phyloP scores from a whole-genome alignment of 352 stramenopile species.

The Globisporangium nunn region DNA sequence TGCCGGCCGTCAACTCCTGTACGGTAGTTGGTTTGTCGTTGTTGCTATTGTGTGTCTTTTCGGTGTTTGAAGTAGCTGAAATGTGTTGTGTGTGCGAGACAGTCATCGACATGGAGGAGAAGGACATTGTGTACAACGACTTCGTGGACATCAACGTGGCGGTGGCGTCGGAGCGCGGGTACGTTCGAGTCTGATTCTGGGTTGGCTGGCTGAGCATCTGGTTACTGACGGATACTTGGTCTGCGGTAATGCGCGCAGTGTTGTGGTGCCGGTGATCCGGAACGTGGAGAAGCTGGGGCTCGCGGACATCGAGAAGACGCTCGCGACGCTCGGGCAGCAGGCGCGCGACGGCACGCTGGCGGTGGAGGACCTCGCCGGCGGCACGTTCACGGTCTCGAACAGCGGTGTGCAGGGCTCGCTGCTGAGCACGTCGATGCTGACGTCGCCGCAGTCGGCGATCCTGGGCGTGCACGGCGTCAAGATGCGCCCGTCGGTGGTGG shows the following conservation, averaged over 20 bases:
- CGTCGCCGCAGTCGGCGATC: constrained; percentile 96
- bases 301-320: constrained; percentile 94
- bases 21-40: constrained; percentile 13
- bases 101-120: constrained; percentile 96
- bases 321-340: constrained; percentile 85
- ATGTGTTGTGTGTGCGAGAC: constrained; percentile 6
- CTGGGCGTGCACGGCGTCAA: constrained; percentile 98
- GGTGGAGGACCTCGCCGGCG: constrained; percentile 93
- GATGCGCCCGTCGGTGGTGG: constrained; percentile 90
- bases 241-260: constrained; percentile 23
- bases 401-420: constrained; percentile 95
- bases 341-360: constrained; percentile 58
- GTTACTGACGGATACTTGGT: no score
- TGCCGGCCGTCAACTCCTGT: constrained; percentile 97
- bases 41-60: not conserved
- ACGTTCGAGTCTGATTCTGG: constrained; percentile 7
- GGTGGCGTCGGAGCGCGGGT: constrained; percentile 91
- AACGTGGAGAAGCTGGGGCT: constrained; percentile 96
- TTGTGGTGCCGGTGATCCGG: constrained; percentile 98
- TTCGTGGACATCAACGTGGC: constrained; percentile 98
- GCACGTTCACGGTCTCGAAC: constrained; percentile 98
- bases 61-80: not conserved
- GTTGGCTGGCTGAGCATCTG: not conserved
- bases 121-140: constrained; percentile 99
- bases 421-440: constrained; percentile 99